A percentile compares a stretch with the other conserved stretches of the same genome.
Conservation (phyloP, 805 yeast genomes). For the Saccharomycopsis capsularis region DNA sequence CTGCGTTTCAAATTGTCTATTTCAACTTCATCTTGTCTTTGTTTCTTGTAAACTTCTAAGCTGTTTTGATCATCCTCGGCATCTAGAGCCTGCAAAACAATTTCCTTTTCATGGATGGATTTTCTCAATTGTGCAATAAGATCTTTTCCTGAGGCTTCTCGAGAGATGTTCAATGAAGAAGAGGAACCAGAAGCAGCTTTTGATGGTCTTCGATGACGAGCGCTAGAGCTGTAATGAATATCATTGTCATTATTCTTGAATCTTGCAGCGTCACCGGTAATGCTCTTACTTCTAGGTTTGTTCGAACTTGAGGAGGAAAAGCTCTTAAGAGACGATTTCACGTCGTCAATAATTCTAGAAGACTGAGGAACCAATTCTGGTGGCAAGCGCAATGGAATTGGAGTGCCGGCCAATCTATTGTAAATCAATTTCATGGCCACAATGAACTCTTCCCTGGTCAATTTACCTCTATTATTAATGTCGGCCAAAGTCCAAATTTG, state of each 20-base stretch:
- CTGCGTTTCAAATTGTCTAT: conserved; percentile 60
- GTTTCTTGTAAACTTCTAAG: conserved; percentile 24
- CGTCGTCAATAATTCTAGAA: conserved; percentile 59
- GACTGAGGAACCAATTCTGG: conserved; percentile 89
- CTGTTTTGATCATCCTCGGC: conserved; percentile 45
- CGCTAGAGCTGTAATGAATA: conserved; percentile 61
- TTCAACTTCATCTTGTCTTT: conserved; percentile 39
- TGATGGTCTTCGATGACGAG: conserved; percentile 43
- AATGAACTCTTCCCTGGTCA: conserved; percentile 86
- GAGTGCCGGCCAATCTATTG: conserved; percentile 80
- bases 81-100: conserved; percentile 63
- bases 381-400: conserved; percentile 76
- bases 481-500: conserved; percentile 88
- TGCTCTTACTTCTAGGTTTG: neutral
- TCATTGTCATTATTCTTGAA: conserved; percentile 73
- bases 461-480: conserved; percentile 70
- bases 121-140: conserved; percentile 53
- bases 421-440: conserved; percentile 97
- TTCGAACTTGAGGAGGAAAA: neutral
- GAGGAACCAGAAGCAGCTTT: conserved; percentile 23
- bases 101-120: conserved; percentile 62
- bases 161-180: conserved; percentile 19
- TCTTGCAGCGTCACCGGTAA: conserved; percentile 30
- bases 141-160: conserved; percentile 18
- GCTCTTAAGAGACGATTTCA: conserved; percentile 51